Evolutionary conservation across 1,139 yeast genomes (phyloP).

Genomic region (Hemisphaericaspora xylanilytica): DNA sequence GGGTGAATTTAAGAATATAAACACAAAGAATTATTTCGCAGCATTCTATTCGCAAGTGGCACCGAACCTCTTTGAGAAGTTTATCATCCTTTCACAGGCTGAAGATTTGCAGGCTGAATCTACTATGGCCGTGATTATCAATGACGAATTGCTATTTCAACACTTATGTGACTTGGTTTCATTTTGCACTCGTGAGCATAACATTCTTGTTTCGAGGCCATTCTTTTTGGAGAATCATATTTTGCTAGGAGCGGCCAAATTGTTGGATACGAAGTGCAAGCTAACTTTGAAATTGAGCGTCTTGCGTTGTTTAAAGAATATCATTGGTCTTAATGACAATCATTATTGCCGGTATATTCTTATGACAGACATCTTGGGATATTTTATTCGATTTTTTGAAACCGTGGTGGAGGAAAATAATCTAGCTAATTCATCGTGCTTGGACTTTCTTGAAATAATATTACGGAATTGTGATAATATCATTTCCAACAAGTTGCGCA

Average conservation of each 20-base stretch:
- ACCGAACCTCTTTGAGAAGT: constrained; percentile 51
- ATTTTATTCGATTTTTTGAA: constrained; percentile 50
- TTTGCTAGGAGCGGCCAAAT: constrained; percentile 49
- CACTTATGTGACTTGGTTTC: constrained; percentile 68
- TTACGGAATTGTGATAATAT: constrained; percentile 30
- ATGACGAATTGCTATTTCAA: constrained; percentile 49
- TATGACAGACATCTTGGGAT: constrained; percentile 50
- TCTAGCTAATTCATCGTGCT: constrained; percentile 71
- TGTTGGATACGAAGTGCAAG: constrained; percentile 38
- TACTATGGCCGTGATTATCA: constrained; percentile 8
- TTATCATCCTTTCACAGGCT: constrained; percentile 32
- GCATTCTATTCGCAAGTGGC: constrained; percentile 67
- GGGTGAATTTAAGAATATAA: constrained; percentile 35
- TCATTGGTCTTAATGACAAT: constrained; percentile 61
- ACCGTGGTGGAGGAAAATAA: constrained; percentile 55
- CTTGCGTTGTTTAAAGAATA: constrained; percentile 58
- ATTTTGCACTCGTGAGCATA: constrained; percentile 67
- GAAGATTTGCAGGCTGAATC: neutral
- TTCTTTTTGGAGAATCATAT: constrained; percentile 60
- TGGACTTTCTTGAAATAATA: constrained; percentile 64
- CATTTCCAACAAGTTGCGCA: constrained; percentile 27
- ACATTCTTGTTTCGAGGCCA: constrained; percentile 50
- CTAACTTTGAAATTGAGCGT: constrained; percentile 64
- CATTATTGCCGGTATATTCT: constrained; percentile 57
- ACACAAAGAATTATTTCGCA: constrained; percentile 51